Evolutionary conservation across 495 filamentous ascomycete genomes (phyloP).

Genomic region (Hypoxylon lienhwacheense): DNA sequence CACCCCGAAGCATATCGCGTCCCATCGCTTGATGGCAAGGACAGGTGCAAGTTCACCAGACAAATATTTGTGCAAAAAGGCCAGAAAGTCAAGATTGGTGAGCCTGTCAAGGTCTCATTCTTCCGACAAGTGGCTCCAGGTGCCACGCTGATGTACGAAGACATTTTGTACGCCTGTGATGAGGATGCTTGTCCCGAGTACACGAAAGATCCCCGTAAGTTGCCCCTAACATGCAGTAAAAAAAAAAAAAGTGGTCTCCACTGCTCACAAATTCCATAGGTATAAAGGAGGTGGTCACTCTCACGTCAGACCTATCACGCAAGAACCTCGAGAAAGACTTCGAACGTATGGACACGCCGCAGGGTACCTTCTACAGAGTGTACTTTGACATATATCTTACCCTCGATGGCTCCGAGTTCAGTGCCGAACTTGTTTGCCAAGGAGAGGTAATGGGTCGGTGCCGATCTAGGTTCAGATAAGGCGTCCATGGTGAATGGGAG

Average conservation of each 20-base stretch:
- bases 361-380: constrained; percentile 95
- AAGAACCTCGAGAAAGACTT: constrained; percentile 99
- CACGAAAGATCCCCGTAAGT: constrained; percentile 98
- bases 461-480: constrained; percentile 76
- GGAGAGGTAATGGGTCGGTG: constrained; percentile 98
- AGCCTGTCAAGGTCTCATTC: constrained; percentile 98
- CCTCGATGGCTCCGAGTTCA: constrained; percentile 95
- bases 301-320: constrained; percentile 93
- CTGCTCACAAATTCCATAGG: constrained; percentile 57
- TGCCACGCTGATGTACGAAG: constrained; percentile 98
- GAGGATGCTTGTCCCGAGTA: constrained; percentile 98
- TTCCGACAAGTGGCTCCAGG: constrained; percentile 98
- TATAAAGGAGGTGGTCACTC: constrained; percentile 98
- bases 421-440: constrained; percentile 95
- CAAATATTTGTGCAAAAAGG: constrained; percentile 99
- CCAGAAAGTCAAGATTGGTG: constrained; percentile 97
- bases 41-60: constrained; percentile 97
- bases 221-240: background rate
- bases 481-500: background rate
- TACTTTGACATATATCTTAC: constrained; percentile 85
- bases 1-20: constrained; percentile 98
- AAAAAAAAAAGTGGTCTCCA: background rate
- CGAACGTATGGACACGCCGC: constrained; percentile 98
- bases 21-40: constrained; percentile 92
- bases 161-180: constrained; percentile 96